Percentiles rank a stretch among this genome's conserved stretches.
Conservation (phyloP, 2,329 filamentous ascomycete species). For the Septoria petroselini region DNA sequence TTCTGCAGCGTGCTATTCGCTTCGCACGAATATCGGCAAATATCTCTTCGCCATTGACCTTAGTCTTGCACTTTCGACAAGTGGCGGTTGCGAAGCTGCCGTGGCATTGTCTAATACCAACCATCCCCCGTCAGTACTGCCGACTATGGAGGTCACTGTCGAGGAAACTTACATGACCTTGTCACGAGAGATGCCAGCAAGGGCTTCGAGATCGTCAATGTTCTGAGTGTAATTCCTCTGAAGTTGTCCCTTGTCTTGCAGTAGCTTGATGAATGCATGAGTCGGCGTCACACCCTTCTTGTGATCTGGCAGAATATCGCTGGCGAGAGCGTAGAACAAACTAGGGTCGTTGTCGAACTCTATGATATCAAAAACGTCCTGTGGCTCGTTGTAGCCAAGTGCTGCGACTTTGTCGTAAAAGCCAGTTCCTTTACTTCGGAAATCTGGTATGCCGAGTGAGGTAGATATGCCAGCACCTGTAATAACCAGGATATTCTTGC, state of each 20-base stretch:
- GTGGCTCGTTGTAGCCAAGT: constrained; percentile 72
- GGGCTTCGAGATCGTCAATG: constrained; percentile 69
- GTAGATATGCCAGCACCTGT: constrained; percentile 97
- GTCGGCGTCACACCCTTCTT: constrained; percentile 78
- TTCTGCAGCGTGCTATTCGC: constrained; percentile 71
- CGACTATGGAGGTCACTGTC: too few species aligned
- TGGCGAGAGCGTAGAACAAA: constrained; percentile 88
- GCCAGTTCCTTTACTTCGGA: constrained; percentile 87
- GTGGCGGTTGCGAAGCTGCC: constrained; percentile 91
- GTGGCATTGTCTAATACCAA: constrained; percentile 74
- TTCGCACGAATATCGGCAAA: constrained; percentile 75
- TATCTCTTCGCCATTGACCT: constrained; percentile 71
- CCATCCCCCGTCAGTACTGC: constrained; percentile 40
- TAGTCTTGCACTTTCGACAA: constrained; percentile 76
- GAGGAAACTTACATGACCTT: constrained; percentile 32
- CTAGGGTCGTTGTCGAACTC: constrained; percentile 81
- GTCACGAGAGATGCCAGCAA: constrained; percentile 11
- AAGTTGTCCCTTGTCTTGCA: constrained; percentile 84
- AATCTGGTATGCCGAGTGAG: constrained; percentile 93
- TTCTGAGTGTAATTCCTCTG: constrained; percentile 98
- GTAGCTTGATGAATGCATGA: constrained; percentile 85
- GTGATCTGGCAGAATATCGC: constrained; percentile 79
- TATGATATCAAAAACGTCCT: constrained; percentile 91
- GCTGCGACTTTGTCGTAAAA: constrained; percentile 82
- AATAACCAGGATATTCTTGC: constrained; percentile 84